Conservation (phyloP, 2,329 filamentous ascomycete genomes). For the Claviceps quebecensis region DNA sequence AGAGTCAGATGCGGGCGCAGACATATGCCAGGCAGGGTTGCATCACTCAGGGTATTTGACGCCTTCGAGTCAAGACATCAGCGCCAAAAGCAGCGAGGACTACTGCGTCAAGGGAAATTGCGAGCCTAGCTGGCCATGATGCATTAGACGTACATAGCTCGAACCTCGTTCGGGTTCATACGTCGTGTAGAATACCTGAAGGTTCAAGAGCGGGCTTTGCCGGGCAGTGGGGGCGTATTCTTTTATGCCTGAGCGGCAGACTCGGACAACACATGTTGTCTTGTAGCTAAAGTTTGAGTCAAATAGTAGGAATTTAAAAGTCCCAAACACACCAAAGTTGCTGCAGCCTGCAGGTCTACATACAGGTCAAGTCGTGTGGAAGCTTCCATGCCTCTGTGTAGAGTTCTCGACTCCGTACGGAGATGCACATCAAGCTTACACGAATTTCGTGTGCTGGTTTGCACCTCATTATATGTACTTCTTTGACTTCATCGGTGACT, state of each 20-base stretch:
- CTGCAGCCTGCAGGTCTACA: too few species aligned
- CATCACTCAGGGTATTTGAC: neutral
- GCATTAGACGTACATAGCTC: neutral
- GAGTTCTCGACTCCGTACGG: too few species aligned
- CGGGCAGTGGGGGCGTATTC: neutral
- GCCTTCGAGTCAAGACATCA: neutral
- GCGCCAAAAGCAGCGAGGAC: slow-evolving; percentile 2
- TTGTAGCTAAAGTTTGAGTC: neutral
- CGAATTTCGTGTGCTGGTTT: too few species aligned
- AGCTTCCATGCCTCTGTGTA: too few species aligned
- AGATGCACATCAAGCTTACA: too few species aligned
- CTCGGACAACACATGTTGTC: neutral
- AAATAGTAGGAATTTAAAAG: neutral
- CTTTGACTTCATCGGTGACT: too few species aligned
- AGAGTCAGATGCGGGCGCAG: slow-evolving; percentile 5
- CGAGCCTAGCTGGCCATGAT: neutral
- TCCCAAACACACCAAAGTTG: too few species aligned
- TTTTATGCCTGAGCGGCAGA: neutral
- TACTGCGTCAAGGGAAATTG: neutral
- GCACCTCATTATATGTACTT: too few species aligned
- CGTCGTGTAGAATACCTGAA: neutral
- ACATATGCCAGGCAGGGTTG: neutral
- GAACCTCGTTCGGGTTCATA: neutral
- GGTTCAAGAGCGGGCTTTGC: neutral
- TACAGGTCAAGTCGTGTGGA: too few species aligned